A percentile compares a stretch with the other conserved stretches of the same genome.
These are phyloP conservation scores for Chlorella vulgaris DNA, from an alignment of 139 green algal genomes.

Conservation along the genomic window DNA sequence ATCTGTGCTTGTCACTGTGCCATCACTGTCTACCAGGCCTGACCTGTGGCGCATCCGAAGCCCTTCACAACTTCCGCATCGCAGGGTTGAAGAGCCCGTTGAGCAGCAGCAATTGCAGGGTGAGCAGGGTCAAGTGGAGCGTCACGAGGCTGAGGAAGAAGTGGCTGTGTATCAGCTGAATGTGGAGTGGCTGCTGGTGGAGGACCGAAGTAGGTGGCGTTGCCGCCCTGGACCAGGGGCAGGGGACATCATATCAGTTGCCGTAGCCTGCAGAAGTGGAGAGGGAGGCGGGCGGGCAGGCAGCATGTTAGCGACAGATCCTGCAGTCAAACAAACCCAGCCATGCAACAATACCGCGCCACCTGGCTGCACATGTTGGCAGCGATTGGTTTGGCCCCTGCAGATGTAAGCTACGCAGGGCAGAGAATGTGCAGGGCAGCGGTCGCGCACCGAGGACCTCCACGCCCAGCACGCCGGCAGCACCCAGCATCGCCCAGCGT, in stretches of 20 bases:
- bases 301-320: neutral
- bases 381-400: neutral
- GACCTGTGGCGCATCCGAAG: too few species aligned
- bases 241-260: constrained; percentile 75
- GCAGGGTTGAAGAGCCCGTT: too few species aligned
- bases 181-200: neutral
- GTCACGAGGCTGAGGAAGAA: neutral
- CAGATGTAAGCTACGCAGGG: neutral
- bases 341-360: too few species aligned
- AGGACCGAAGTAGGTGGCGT: constrained; percentile 76
- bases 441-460: constrained; percentile 57
- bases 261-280: constrained; percentile 36
- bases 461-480: constrained; percentile 33
- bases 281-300: too few species aligned
- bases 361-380: too few species aligned
- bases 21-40: too few species aligned
- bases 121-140: neutral
- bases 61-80: too few species aligned
- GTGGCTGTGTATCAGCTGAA: neutral
- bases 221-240: constrained; percentile 76
- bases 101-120: neutral
- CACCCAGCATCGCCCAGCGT: constrained; percentile 54
- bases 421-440: too few species aligned
- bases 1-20: too few species aligned
- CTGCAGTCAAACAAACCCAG: too few species aligned